These are phyloP conservation scores for Calvatia gigantea DNA, from an alignment of 768 basidiomycete genomes.

Conservation along the genomic window DNA sequence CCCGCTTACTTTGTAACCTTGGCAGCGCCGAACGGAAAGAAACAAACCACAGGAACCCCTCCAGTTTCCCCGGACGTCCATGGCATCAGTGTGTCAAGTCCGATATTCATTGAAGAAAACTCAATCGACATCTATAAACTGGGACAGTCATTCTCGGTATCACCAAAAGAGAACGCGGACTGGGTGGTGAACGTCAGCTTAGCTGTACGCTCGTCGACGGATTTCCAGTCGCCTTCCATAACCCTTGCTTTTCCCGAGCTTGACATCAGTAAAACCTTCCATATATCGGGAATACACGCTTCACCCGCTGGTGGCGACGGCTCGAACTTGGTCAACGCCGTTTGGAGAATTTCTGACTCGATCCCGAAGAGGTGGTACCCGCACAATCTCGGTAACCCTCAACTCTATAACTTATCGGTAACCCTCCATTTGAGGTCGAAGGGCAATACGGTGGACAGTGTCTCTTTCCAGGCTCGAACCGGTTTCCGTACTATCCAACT, in stretches of 20 bases:
- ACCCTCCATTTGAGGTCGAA: constrained; percentile 27
- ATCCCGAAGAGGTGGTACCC: constrained; percentile 53
- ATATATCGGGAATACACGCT: constrained; percentile 23
- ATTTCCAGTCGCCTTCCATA: constrained; percentile 31
- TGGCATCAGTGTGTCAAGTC: constrained; percentile 15
- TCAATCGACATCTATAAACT: constrained; percentile 54
- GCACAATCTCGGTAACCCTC: constrained; percentile 51
- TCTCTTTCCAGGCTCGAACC: constrained; percentile 41
- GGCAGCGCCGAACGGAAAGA: constrained; percentile 18
- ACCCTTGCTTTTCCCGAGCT: constrained; percentile 47
- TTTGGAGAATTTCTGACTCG: constrained; percentile 42
- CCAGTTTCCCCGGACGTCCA: constrained; percentile 19
- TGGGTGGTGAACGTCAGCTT: constrained; percentile 57
- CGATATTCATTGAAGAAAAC: constrained; percentile 47
- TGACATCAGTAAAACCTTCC: constrained; percentile 28
- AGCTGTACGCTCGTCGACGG: constrained; percentile 39
- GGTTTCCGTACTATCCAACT: constrained; percentile 61
- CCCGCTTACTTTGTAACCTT: constrained; percentile 51
- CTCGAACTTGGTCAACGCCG: constrained; percentile 38
- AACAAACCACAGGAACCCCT: constrained; percentile 18
- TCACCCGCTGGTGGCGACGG: constrained; percentile 20
- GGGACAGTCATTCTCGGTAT: constrained; percentile 41
- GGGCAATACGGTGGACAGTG: constrained; percentile 13
- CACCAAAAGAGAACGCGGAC: constrained; percentile 44
- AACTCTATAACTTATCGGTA: constrained; percentile 49